Evolutionary conservation across 2,329 filamentous ascomycete genomes (phyloP), one percentile per base, ranked within the genome.

Genomic region (Colletotrichum sp.): DNA sequence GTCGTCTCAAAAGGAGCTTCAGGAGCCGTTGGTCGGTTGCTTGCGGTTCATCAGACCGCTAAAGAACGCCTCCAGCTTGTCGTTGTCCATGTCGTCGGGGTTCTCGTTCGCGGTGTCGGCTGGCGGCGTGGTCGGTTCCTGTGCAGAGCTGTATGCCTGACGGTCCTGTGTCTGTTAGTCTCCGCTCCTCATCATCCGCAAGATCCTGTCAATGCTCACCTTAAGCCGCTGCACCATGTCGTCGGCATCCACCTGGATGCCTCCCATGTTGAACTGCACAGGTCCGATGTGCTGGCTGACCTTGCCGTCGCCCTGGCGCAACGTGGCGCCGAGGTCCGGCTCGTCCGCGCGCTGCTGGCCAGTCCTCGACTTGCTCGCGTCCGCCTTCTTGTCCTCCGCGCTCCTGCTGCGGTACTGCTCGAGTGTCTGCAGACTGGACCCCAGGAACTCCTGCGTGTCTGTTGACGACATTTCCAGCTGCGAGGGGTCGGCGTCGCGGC

Each of bases 181-280:
- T 43, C 0, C 1, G 9, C 12, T 7, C 0, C 28, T 58, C 16
- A n/a, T 21, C 13, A 12, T 21, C 16, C 13, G 16, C 7, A 32
- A 24, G 62, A 68, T 3, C 81, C 85, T 7, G 2, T 10, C 3
- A 15, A 1, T 61, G 34, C 43, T 69, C 5, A 96, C 95, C 91
- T 96, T 96, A 76, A 98, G 88, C 80, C 94, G 92, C 83, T 96
- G 94, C 73, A 98, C 86, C 94, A 97, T 97, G 81, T 98, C 96
- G 81, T 98, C 96, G 10, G 96, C 96, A 84, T 98, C 96, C 34
- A 98, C 95, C 82, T 98, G 96, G 77, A 99, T 98, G 69, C 97
- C 97, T 56, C 97, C 97, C 90, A 99, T 97, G 83, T 99, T 99
- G 87, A 98, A 98, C 82, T 98, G 96, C 78, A 98, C 96, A 1